Evolutionary conservation across 2,329 filamentous ascomycete species (phyloP), one percentile per base, ranked within the genome.

Genomic region (Magnaporthiopsis rhizophila): DNA sequence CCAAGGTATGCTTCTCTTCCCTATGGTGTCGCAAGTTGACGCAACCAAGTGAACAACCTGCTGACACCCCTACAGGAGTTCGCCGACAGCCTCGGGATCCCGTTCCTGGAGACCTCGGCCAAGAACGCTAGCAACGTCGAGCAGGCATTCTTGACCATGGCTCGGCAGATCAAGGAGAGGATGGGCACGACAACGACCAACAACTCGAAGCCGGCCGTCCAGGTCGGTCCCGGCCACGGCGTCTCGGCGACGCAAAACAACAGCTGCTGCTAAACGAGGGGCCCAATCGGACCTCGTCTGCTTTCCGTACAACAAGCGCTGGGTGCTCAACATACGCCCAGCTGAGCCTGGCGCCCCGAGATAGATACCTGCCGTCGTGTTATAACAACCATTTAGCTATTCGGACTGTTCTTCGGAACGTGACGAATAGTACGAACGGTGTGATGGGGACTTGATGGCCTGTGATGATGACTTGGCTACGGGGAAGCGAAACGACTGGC

Each of bases 101-200:
- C 95, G 61, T 99, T 99, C 89, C 90, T 99, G 76, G 95, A 99
- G 86, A 99, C 95, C 24, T 99, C 95, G 58, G 95, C 95, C 75
- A 99, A 99, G 90, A 98, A 97, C 81, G 94, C 95, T 70, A 97
- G 91, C 81, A 99, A 99, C 79, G 95, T 99, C 77, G 95, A 99
- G 83, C 95, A 99, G 82, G 94, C 95, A 75, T 99, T 99, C 89
- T 81, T 99, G 81, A 99, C 95, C 78, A 99, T 99, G 95, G 95
- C 95, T 72, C 90, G 95, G 79, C 95, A 99, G 81, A 99, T 99
- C 83, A 99, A 99, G 87, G 94, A 98, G 84, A 90, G 95, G 75
- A 99, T 99, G 94, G 95, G 95, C 74, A 97, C 92, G 71, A 95
- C 94, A 68, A 89, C 91, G 59, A 90, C 90, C 70, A 93, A 93